Evolutionary conservation across 129 eudicot genomes (phyloP).

Genomic region (Arctium lappa): DNA sequence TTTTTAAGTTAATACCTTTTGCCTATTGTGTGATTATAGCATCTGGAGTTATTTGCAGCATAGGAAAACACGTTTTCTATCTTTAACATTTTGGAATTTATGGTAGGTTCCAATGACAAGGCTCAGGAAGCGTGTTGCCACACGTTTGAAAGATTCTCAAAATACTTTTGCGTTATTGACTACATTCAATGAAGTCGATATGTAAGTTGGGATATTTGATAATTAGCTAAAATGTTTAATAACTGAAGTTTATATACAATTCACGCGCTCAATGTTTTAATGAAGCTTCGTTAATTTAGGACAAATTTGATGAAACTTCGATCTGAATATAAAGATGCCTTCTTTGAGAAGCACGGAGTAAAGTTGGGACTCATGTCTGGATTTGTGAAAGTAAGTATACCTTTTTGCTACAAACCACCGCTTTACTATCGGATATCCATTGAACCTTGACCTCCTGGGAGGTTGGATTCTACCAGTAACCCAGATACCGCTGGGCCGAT

Average conservation of each 20-base stretch:
- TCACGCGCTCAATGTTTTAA: neutral
- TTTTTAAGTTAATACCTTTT: too few relatives aligned
- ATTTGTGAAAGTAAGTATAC: slow-evolving; percentile 61
- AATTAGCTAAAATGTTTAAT: too few relatives aligned
- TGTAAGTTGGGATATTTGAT: slow-evolving; percentile 40
- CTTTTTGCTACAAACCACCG: too few relatives aligned
- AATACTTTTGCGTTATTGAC: slow-evolving; percentile 95
- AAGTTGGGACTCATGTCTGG: slow-evolving; percentile 96
- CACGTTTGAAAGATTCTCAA: slow-evolving; percentile 94
- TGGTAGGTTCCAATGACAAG: slow-evolving; percentile 94
- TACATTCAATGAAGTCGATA: slow-evolving; percentile 95
- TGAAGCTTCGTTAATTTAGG: slow-evolving; percentile 41
- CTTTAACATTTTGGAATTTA: neutral
- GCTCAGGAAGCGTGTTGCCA: slow-evolving; percentile 90
- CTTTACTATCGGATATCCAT: too few relatives aligned
- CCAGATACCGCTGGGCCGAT: too few relatives aligned
- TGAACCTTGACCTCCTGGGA: too few relatives aligned
- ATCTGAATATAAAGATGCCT: slow-evolving; percentile 89
- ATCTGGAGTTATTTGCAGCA: too few relatives aligned
- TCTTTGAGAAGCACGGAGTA: slow-evolving; percentile 87
- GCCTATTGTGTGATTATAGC: too few relatives aligned
- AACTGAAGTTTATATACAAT: too few relatives aligned
- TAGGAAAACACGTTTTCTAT: too few relatives aligned
- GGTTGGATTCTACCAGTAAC: too few relatives aligned
- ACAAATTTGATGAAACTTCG: slow-evolving; percentile 94